Evolutionary conservation across 306 rosid genomes (phyloP), one percentile per base, ranked within the genome.

Genomic region (Prunus armeniaca): DNA sequence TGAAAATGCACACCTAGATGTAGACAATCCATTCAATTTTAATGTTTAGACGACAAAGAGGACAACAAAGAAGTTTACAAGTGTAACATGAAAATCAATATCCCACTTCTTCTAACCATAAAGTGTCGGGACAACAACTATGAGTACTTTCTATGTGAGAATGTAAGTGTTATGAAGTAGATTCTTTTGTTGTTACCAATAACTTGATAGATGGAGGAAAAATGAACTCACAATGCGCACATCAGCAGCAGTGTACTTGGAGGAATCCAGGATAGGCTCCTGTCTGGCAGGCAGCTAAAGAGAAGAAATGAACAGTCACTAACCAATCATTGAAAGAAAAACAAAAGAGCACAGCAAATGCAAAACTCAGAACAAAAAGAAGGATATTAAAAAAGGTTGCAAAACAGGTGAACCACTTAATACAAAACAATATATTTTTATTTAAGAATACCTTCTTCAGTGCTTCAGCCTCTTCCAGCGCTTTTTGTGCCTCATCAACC

Each of bases 401-500:
- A 43, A 46, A 54, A 3, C 8, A 52, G 13, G 57, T n/a, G 43
- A 70, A 34, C 19, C 64, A 52, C 10, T 68, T 38, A 22, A 66
- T 63, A 46, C 43, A 78, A 41, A 66, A 79, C 8, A 9, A 56
- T n/a, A 80, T 58, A 38, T 7, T 22, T 45, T 18, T 52, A 49
- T 72, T 9, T 73, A 51, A 57, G 49, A 72, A 81, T 74, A 92
- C 99, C 98, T 96, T 96, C 85, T 91, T 93, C 73, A 96, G 91
- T 9, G 99, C 99, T 87, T 96, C 99, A 80, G 99, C 99, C 86
- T 96, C 99, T 84, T 96, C 99, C 89, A 96, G 72, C n/a, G 96
- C 98, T 79, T 96, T 96, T 72, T 96, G 97, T 56, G 99, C 99
- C 84, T 96, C 99, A 67, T 96, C 99, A 79, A 96, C 88, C 91